Conservation (phyloP, 2,329 filamentous ascomycete species). For the Ceratocystis harringtonii region DNA sequence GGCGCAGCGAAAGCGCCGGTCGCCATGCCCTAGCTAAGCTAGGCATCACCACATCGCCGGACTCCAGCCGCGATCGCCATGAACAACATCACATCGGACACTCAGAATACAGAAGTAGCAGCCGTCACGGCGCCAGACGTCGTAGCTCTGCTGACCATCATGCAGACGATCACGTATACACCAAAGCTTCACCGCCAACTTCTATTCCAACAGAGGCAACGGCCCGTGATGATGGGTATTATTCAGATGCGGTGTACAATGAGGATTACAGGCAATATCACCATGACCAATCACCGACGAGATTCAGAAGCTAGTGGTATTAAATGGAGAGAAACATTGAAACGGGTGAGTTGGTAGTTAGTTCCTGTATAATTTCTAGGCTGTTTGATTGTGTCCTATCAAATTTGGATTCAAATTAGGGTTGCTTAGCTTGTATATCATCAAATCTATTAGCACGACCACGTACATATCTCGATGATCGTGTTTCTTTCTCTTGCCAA, state of each 20-base stretch:
- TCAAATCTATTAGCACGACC: slow-evolving; percentile 1
- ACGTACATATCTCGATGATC: neutral
- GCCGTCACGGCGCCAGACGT: neutral
- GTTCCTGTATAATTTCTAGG: neutral
- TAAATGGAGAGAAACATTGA: neutral
- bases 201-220: neutral
- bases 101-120: neutral
- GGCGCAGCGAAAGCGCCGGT: slow-evolving; percentile 26
- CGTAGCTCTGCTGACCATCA: neutral
- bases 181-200: neutral
- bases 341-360: neutral
- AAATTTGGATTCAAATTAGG: neutral
- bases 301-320: neutral
- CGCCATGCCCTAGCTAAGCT: slow-evolving; percentile 47
- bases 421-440: neutral
- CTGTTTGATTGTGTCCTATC: neutral
- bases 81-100: neutral
- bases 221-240: neutral
- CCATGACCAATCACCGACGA: neutral
- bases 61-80: neutral
- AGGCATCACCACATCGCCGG: slow-evolving; percentile 34
- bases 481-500: neutral
- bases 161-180: neutral
- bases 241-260: neutral
- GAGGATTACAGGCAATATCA: neutral